Evolutionary conservation across 768 basidiomycete species (phyloP).

Genomic region (Podaxis mareebaensis): DNA sequence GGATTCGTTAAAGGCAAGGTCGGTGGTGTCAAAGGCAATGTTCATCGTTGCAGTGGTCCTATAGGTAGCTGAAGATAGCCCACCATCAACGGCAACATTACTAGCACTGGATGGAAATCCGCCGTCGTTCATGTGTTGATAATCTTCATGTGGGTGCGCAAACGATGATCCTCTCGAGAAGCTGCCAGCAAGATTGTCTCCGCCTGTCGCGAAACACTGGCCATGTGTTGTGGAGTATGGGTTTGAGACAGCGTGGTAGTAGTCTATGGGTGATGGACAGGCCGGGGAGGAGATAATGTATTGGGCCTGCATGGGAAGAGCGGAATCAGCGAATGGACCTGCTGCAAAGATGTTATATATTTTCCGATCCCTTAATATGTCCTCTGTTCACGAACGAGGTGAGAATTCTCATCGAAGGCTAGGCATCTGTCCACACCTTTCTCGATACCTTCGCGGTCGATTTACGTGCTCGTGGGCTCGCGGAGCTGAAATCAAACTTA

Average conservation of each 20-base stretch:
- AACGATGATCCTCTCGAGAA: conserved; percentile 56
- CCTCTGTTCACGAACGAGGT: conserved; percentile 39
- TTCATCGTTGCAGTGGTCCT: conserved; percentile 13
- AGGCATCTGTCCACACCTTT: conserved; percentile 43
- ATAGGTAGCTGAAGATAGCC: conserved; percentile 13
- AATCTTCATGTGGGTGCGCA: conserved; percentile 45
- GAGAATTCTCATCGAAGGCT: conserved; percentile 40
- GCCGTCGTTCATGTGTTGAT: conserved; percentile 43
- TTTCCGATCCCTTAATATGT: conserved; percentile 41
- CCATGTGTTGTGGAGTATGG: conserved; percentile 26
- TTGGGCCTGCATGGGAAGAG: conserved; percentile 38
- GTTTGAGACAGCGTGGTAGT: conserved; percentile 26
- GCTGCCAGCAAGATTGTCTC: conserved; percentile 35
- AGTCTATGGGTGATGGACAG: conserved; percentile 26
- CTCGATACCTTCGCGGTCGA: conserved; percentile 40
- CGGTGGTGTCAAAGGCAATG: conserved; percentile 43
- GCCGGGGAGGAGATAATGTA: conserved; percentile 29
- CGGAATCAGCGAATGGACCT: conserved; percentile 30
- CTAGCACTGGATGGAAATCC: conserved; percentile 27
- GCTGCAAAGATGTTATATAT: conserved; percentile 45
- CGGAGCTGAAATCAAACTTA: conserved; percentile 41
- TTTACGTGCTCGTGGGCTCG: conserved; percentile 40
- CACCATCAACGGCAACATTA: not conserved
- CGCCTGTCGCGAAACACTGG: conserved; percentile 33
- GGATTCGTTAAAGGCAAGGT: conserved; percentile 42